Conservation (phyloP, 441 rosid genomes). For the Gossypium gossypioides region DNA sequence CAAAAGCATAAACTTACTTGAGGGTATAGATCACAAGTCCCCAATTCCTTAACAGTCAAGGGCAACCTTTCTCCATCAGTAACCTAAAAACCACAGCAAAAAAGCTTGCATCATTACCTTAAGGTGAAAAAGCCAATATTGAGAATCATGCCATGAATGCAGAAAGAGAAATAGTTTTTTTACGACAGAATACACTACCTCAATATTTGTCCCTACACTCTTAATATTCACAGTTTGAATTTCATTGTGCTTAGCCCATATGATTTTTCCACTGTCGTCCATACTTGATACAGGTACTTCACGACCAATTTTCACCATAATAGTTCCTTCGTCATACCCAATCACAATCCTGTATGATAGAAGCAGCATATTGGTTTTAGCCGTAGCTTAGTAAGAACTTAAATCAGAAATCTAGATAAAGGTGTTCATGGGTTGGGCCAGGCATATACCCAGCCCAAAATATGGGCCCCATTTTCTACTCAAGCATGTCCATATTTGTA, state of each 20-base stretch:
- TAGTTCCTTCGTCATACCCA: slow-evolving; percentile 97
- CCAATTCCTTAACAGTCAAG: slow-evolving; percentile 93
- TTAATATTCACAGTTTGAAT: slow-evolving; percentile 94
- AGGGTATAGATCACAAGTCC: slow-evolving; percentile 96
- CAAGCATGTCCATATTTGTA: no score
- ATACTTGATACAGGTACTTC: slow-evolving; percentile 97
- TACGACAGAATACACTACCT: slow-evolving; percentile 35
- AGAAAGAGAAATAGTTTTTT: not conserved
- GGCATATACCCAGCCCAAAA: not conserved
- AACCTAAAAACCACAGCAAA: slow-evolving; percentile 38
- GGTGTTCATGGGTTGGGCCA: not conserved
- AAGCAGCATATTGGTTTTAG: slow-evolving; percentile 2
- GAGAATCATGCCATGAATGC: not conserved
- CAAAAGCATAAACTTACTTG: slow-evolving; percentile 54
- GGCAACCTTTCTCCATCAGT: slow-evolving; percentile 97
- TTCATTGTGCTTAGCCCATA: slow-evolving; percentile 99
- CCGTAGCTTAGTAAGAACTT: not conserved
- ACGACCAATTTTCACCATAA: slow-evolving; percentile 94
- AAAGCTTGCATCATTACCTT: slow-evolving; percentile 7
- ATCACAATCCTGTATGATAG: slow-evolving; percentile 57
- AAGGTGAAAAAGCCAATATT: slow-evolving; percentile 3
- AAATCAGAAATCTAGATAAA: not conserved
- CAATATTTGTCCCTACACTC: slow-evolving; percentile 87
- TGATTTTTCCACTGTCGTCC: slow-evolving; percentile 96
- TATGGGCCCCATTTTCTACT: no score